A percentile compares a stretch with the other conserved stretches of the same genome.
These are phyloP conservation scores for Claviceps purpurea DNA, from an alignment of 2,329 filamentous ascomycete genomes.

Conservation along the genomic window DNA sequence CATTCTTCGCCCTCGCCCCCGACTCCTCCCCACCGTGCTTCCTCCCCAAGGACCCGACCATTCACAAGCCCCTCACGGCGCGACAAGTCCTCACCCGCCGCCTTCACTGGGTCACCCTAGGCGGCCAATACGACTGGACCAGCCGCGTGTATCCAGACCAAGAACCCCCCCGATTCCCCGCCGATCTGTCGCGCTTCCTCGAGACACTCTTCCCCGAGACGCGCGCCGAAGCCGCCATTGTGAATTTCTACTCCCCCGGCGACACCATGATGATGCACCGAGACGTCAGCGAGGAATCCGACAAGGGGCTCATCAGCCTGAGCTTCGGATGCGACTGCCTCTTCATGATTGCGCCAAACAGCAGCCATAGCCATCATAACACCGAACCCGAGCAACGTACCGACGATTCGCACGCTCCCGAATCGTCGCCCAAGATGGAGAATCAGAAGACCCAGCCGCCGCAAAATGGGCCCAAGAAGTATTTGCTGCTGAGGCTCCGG, in stretches of 20 bases:
- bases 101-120: slow-evolving; percentile 86
- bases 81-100: slow-evolving; percentile 62
- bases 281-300: slow-evolving; percentile 78
- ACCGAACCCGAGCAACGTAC: not conserved
- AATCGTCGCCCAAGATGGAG: too few species aligned
- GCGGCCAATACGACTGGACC: slow-evolving; percentile 95
- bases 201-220: slow-evolving; percentile 62
- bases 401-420: too few species aligned
- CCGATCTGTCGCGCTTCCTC: slow-evolving; percentile 56
- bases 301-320: slow-evolving; percentile 67
- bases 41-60: slow-evolving; percentile 51
- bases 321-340: slow-evolving; percentile 83
- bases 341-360: slow-evolving; percentile 65
- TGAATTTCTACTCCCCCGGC: slow-evolving; percentile 83
- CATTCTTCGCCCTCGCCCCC: slow-evolving; percentile 41
- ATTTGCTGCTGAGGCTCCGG: slow-evolving; percentile 51
- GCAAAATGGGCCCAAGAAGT: slow-evolving; percentile 23
- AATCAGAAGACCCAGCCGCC: slow-evolving; percentile 1
- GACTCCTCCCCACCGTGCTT: slow-evolving; percentile 41
- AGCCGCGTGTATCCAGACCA: slow-evolving; percentile 63
- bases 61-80: slow-evolving; percentile 64
- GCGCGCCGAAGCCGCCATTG: slow-evolving; percentile 74
- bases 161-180: slow-evolving; percentile 58
- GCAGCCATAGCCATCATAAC: slow-evolving; percentile 7
- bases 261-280: slow-evolving; percentile 89